Percentiles rank a stretch among this genome's conserved stretches.
Evolutionary conservation across 2,329 filamentous ascomycete genomes (phyloP).

Genomic region (Ceratocystis harringtonii): DNA sequence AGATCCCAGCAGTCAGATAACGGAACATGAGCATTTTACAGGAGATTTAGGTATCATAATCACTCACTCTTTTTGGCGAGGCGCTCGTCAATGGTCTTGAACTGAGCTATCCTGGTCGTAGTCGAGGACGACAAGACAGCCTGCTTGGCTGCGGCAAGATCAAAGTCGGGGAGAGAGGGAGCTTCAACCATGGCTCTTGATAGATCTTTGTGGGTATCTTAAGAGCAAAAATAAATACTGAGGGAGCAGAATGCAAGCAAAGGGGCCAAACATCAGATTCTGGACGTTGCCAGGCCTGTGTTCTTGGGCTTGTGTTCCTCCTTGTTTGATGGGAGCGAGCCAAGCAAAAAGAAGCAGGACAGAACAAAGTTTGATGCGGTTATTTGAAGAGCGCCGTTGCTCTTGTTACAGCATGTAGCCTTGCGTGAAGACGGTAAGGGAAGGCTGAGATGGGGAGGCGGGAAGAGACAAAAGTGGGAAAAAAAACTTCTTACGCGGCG

Average conservation of each 20-base stretch:
- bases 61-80: conserved; percentile 39
- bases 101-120: conserved; percentile 35
- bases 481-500: conserved; percentile 1
- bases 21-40: not conserved
- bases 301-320: not conserved
- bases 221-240: not conserved
- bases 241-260: conserved; percentile 1
- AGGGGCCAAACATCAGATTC: conserved; percentile 5
- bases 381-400: not conserved
- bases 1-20: not conserved
- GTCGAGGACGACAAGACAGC: conserved; percentile 50
- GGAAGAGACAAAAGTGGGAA: conserved; percentile 1
- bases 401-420: not conserved
- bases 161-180: conserved; percentile 27
- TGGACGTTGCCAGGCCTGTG: conserved; percentile 3
- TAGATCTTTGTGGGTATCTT: conserved; percentile 6
- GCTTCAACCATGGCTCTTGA: conserved; percentile 17
- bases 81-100: conserved; percentile 42
- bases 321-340: not conserved
- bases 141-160: conserved; percentile 34
- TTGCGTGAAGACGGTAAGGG: not conserved
- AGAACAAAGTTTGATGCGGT: not conserved
- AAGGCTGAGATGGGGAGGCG: conserved; percentile 3
- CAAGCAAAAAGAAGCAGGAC: not conserved
- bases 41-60: conserved; percentile 18